Conservation (phyloP, 2,329 filamentous ascomycete genomes). For the Corynespora cassiicola region DNA sequence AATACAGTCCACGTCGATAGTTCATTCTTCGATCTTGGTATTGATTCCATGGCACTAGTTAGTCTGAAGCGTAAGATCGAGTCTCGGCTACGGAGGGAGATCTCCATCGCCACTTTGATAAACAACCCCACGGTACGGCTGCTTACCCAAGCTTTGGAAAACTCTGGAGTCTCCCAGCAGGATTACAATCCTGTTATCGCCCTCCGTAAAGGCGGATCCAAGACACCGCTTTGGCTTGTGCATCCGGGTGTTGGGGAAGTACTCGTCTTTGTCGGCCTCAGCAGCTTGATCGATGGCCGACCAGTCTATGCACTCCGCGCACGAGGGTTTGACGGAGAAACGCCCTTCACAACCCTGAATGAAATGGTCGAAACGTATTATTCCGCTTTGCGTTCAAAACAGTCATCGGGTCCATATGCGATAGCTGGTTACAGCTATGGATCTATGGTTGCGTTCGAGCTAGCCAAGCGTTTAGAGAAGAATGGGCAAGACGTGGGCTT, state of each 20-base stretch:
- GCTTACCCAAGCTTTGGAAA: constrained; percentile 24
- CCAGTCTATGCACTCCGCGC: constrained; percentile 57
- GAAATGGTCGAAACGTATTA: constrained; percentile 53
- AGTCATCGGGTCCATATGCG: constrained; percentile 60
- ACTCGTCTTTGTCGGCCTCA: constrained; percentile 46
- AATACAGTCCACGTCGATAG: constrained; percentile 13
- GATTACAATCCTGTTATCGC: constrained; percentile 22
- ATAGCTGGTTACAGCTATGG: constrained; percentile 62
- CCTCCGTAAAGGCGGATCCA: constrained; percentile 20
- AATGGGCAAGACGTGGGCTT: constrained; percentile 49
- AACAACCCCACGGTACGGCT: constrained; percentile 36
- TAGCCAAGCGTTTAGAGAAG: constrained; percentile 53
- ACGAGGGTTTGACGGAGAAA: constrained; percentile 52
- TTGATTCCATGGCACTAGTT: constrained; percentile 52
- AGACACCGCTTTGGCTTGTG: constrained; percentile 30
- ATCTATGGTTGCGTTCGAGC: constrained; percentile 58
- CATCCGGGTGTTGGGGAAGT: constrained; percentile 50
- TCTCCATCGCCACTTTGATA: constrained; percentile 48
- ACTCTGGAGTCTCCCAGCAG: background rate
- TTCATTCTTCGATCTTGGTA: constrained; percentile 39
- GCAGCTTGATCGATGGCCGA: constrained; percentile 48
- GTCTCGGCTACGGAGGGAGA: constrained; percentile 35
- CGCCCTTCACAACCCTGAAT: constrained; percentile 43
- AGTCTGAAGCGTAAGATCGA: constrained; percentile 46
- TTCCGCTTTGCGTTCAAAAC: constrained; percentile 46